Evolutionary conservation across 441 rosid species (phyloP).

Genomic region (Geranium incanum): DNA sequence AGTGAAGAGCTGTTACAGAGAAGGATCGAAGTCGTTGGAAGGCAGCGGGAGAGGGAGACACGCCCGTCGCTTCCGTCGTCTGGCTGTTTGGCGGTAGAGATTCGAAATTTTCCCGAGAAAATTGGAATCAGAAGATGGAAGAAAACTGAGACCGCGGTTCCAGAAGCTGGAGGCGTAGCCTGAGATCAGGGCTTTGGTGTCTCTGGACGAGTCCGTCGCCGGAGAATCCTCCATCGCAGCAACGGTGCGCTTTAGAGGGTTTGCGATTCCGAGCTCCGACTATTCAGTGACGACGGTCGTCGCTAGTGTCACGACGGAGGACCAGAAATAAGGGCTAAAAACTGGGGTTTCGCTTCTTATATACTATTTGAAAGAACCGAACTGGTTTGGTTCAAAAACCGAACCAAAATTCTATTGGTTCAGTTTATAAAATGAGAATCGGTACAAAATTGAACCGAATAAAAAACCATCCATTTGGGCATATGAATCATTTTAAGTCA

Average conservation of each 20-base stretch:
- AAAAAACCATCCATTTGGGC: too few species aligned
- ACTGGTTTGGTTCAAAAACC: background rate
- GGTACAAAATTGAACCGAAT: too few species aligned
- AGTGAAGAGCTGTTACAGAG: slow-evolving; percentile 36
- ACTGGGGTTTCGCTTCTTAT: too few species aligned
- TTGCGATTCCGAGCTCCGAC: background rate
- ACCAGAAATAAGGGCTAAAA: background rate
- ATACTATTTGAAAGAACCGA: background rate
- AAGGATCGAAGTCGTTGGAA: slow-evolving; percentile 35
- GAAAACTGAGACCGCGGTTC: slow-evolving; percentile 43
- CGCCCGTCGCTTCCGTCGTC: slow-evolving; percentile 32
- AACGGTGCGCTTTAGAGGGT: background rate
- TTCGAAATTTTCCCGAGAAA: slow-evolving; percentile 42
- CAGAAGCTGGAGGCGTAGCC: slow-evolving; percentile 45
- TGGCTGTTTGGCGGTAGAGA: slow-evolving; percentile 38
- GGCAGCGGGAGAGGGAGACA: slow-evolving; percentile 68
- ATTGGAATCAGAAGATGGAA: slow-evolving; percentile 30
- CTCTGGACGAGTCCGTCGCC: slow-evolving; percentile 11
- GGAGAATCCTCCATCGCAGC: background rate
- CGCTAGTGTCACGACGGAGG: background rate
- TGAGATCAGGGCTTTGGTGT: slow-evolving; percentile 35
- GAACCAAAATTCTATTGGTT: too few species aligned
- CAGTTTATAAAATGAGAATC: too few species aligned
- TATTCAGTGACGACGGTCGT: background rate
- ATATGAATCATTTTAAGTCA: too few species aligned